Percentiles rank a stretch among this genome's conserved stretches.
phyloP scores from a whole-genome alignment of 371 early-diverging fungal species.

The Batrachochytrium dendrobatidis region DNA sequence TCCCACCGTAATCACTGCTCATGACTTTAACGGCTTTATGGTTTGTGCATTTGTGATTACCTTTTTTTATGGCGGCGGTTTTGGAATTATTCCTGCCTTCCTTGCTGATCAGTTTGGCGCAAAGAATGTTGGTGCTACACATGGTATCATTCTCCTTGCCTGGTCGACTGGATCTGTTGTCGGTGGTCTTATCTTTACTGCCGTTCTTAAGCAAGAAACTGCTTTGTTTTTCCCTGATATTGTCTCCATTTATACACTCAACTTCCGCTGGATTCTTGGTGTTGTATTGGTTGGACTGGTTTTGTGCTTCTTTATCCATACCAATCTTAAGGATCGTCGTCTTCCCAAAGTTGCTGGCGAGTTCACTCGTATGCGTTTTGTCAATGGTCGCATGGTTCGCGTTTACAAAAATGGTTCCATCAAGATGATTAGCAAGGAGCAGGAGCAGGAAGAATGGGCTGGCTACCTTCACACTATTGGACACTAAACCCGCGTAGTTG shows the following conservation, averaged over 20 bases:
- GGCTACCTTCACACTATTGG: slow-evolving; percentile 22
- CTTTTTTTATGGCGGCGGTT: slow-evolving; percentile 38
- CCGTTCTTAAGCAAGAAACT: slow-evolving; percentile 41
- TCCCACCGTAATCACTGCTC: slow-evolving; percentile 38
- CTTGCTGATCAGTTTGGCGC: slow-evolving; percentile 60
- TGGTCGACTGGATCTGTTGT: slow-evolving; percentile 57
- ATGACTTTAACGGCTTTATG: slow-evolving; percentile 47
- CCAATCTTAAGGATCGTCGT: slow-evolving; percentile 47
- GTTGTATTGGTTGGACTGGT: slow-evolving; percentile 40
- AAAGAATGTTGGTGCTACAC: slow-evolving; percentile 55
- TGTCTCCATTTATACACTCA: slow-evolving; percentile 39
- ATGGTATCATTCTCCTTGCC: slow-evolving; percentile 40
- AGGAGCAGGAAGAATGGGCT: slow-evolving; percentile 44
- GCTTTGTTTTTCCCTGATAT: slow-evolving; percentile 26
- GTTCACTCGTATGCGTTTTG: slow-evolving; percentile 9
- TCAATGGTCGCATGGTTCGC: slow-evolving; percentile 15
- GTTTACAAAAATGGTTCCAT: slow-evolving; percentile 13
- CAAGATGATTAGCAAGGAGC: slow-evolving; percentile 28
- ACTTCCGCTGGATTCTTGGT: slow-evolving; percentile 57
- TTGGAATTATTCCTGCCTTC: slow-evolving; percentile 62
- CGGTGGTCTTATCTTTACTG: slow-evolving; percentile 56
- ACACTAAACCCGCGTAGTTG: too few relatives aligned
- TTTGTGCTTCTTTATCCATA: slow-evolving; percentile 43
- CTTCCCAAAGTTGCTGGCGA: slow-evolving; percentile 34
- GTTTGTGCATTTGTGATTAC: slow-evolving; percentile 20